These are phyloP conservation scores for Daedalea quercina DNA, from an alignment of 768 basidiomycete species.

Conservation along the genomic window DNA sequence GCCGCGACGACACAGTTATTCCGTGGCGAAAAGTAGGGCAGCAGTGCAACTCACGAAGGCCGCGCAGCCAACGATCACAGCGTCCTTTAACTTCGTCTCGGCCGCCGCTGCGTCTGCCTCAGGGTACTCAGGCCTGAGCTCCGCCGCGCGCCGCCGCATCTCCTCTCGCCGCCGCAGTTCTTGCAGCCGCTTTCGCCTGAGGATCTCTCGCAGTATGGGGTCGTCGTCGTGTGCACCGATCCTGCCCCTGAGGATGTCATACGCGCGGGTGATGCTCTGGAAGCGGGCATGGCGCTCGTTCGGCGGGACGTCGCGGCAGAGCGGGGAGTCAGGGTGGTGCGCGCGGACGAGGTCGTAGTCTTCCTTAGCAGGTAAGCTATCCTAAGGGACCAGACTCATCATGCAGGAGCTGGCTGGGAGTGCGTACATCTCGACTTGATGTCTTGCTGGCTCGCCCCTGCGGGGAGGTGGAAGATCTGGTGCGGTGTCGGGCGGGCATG, in stretches of 20 bases:
- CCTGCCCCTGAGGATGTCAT: constrained; percentile 46
- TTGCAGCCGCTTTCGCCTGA: constrained; percentile 33
- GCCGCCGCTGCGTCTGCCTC: constrained; percentile 12
- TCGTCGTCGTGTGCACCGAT: constrained; percentile 26
- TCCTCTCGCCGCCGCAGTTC: constrained; percentile 28
- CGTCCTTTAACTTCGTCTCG: constrained; percentile 43
- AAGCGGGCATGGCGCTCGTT: constrained; percentile 52
- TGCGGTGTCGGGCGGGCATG: constrained; percentile 52
- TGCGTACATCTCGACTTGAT: constrained; percentile 65
- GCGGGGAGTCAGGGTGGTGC: constrained; percentile 64
- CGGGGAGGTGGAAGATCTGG: constrained; percentile 66
- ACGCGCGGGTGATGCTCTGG: constrained; percentile 57
- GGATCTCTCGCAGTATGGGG: constrained; percentile 45
- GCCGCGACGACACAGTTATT: background rate
- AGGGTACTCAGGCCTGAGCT: background rate
- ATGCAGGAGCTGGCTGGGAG: background rate
- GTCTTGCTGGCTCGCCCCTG: constrained; percentile 46
- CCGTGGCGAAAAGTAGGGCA: background rate
- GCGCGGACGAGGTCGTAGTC: constrained; percentile 70
- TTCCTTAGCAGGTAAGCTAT: constrained; percentile 18
- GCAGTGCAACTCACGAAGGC: constrained; percentile 34
- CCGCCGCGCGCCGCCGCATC: constrained; percentile 11
- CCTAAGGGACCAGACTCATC: background rate
- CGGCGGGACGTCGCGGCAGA: constrained; percentile 34
- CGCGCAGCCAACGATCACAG: constrained; percentile 40